Evolutionary conservation across 2,329 filamentous ascomycete genomes (phyloP).

Genomic region (Diaporthe vexans): DNA sequence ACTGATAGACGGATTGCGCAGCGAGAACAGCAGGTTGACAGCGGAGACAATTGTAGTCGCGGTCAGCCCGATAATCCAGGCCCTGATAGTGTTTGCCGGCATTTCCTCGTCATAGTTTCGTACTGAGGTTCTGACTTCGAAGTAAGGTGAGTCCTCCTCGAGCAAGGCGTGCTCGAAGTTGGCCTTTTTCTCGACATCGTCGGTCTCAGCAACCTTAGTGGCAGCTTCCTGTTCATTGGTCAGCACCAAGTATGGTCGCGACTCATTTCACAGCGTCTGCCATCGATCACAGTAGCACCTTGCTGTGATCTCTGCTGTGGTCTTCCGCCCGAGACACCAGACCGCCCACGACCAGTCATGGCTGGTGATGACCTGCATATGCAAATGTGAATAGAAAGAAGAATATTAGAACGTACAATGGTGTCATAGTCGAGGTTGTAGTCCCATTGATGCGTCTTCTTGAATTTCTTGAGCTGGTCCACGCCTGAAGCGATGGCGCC

Average conservation of each 20-base stretch:
- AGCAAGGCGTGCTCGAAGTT: conserved; percentile 39
- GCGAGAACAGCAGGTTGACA: conserved; percentile 38
- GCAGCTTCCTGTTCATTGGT: conserved; percentile 19
- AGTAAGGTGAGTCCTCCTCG: conserved; percentile 40
- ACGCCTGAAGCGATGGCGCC: conserved; percentile 28
- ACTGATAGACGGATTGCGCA: conserved; percentile 35
- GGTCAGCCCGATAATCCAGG: conserved; percentile 38
- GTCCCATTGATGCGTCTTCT: conserved; percentile 40
- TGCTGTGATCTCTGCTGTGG: not conserved
- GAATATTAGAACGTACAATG: conserved; percentile 23
- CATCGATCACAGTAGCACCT: not conserved
- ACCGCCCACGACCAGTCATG: not conserved
- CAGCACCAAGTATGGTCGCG: not conserved
- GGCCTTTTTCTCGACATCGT: conserved; percentile 41
- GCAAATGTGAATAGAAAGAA: not conserved
- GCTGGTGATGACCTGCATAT: not conserved
- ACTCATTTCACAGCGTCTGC: not conserved
- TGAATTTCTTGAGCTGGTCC: conserved; percentile 40
- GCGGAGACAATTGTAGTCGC: conserved; percentile 36
- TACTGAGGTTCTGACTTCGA: conserved; percentile 49
- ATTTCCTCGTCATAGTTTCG: conserved; percentile 40
- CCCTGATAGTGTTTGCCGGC: conserved; percentile 39
- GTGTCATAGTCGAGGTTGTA: conserved; percentile 39
- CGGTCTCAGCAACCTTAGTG: conserved; percentile 36
- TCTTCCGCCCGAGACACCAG: too few species aligned